These are phyloP conservation scores for Aspergillus flavus DNA, from an alignment of 2,329 filamentous ascomycete genomes.

Conservation along the genomic window DNA sequence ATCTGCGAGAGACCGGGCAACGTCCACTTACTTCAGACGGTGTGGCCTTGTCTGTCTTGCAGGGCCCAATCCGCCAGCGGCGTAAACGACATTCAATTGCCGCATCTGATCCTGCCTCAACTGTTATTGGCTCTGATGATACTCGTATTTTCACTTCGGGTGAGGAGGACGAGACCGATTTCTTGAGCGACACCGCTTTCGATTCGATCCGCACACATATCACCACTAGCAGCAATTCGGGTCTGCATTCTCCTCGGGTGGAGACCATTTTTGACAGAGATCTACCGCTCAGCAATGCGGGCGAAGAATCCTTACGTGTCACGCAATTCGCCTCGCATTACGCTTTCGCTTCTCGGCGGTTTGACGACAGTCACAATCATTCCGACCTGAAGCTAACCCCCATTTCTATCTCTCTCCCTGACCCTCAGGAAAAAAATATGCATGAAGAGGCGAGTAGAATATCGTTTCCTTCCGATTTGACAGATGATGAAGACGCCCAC, in stretches of 20 bases:
- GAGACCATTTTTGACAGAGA: slow-evolving; percentile 66
- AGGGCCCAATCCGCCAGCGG: slow-evolving; percentile 38
- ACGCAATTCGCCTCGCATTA: slow-evolving; percentile 53
- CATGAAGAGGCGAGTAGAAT: slow-evolving; percentile 21
- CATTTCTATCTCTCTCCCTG: slow-evolving; percentile 15
- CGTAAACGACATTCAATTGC: slow-evolving; percentile 58
- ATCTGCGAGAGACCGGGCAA: slow-evolving; percentile 16
- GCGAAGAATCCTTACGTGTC: slow-evolving; percentile 48
- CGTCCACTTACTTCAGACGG: slow-evolving; percentile 32
- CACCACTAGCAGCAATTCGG: slow-evolving; percentile 56
- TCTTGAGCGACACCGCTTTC: slow-evolving; percentile 63
- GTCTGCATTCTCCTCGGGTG: slow-evolving; percentile 59
- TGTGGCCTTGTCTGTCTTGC: slow-evolving; percentile 30
- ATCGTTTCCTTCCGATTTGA: slow-evolving; percentile 27
- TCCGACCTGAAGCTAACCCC: slow-evolving; percentile 25
- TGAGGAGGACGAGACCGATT: slow-evolving; percentile 64
- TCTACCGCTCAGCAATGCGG: slow-evolving; percentile 38
- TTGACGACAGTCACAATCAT: slow-evolving; percentile 21
- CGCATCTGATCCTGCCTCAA: slow-evolving; percentile 62
- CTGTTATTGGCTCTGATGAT: slow-evolving; percentile 64
- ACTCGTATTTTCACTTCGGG: slow-evolving; percentile 58
- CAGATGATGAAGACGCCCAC: slow-evolving; percentile 29
- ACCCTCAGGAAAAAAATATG: slow-evolving; percentile 12
- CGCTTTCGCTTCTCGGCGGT: slow-evolving; percentile 39
- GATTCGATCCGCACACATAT: slow-evolving; percentile 65